These are phyloP conservation scores for Salinomyces thailandicus DNA, from an alignment of 2,329 filamentous ascomycete genomes.

Conservation along the genomic window DNA sequence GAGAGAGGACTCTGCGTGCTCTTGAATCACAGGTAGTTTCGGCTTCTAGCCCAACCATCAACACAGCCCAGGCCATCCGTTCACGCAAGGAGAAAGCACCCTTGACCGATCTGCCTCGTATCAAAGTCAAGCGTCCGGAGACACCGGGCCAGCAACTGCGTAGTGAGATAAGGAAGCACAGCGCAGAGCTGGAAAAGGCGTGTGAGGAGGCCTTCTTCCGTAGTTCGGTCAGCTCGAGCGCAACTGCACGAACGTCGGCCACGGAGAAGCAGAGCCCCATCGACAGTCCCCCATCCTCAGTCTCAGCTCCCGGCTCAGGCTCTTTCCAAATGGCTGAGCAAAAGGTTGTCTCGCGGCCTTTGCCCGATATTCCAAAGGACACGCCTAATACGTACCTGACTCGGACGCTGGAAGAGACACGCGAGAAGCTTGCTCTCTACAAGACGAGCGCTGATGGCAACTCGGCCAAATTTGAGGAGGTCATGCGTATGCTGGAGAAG, in stretches of 20 bases:
- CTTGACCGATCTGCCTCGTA: conserved; percentile 20
- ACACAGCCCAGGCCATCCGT: conserved; percentile 20
- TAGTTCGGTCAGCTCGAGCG: conserved; percentile 45
- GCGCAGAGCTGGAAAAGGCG: conserved; percentile 73
- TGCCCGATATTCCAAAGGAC: conserved; percentile 36
- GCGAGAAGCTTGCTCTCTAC: conserved; percentile 44
- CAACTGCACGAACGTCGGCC: conserved; percentile 30
- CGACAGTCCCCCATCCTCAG: conserved; percentile 44
- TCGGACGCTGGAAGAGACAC: conserved; percentile 47
- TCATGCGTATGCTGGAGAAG: conserved; percentile 40
- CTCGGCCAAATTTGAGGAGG: conserved; percentile 46
- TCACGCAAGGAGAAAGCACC: conserved; percentile 26
- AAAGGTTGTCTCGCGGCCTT: conserved; percentile 29
- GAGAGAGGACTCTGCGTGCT: conserved; percentile 13
- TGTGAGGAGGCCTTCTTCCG: conserved; percentile 89
- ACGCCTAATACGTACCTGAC: conserved; percentile 44
- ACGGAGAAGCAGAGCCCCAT: conserved; percentile 31
- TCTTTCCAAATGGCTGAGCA: conserved; percentile 14
- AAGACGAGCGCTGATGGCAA: conserved; percentile 37
- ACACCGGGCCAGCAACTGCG: conserved; percentile 47
- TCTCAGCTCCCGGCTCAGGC: conserved; percentile 24
- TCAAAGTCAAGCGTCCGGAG: conserved; percentile 29
- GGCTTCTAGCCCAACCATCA: conserved; percentile 23
- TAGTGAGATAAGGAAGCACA: conserved; percentile 75
- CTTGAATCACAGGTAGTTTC: conserved; percentile 12